Percentiles rank a stretch among this genome's conserved stretches.
phyloP scores from a whole-genome alignment of 495 filamentous ascomycete species.

The Neurospora sp. region DNA sequence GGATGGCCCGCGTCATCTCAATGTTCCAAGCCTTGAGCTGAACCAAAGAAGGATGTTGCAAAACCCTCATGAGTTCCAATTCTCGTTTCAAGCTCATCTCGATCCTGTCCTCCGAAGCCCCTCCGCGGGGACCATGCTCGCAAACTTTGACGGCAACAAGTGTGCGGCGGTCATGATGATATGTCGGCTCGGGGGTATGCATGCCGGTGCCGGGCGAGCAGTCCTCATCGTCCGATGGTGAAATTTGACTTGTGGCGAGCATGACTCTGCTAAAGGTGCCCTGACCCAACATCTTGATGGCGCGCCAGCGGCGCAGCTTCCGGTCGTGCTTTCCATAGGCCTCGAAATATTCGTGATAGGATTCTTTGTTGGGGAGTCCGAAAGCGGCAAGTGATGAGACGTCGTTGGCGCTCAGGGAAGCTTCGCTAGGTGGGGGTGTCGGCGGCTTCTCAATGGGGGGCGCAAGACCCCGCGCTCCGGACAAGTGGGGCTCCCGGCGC shows the following conservation, averaged over 20 bases:
- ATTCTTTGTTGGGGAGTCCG: constrained; percentile 22
- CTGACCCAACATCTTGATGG: constrained; percentile 71
- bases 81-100: constrained; percentile 90
- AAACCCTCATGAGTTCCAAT: constrained; percentile 78
- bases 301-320: constrained; percentile 58
- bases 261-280: constrained; percentile 94
- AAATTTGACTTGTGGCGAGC: constrained; percentile 57
- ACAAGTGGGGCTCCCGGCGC: constrained; percentile 74
- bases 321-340: constrained; percentile 47
- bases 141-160: constrained; percentile 94
- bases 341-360: constrained; percentile 49
- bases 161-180: constrained; percentile 33
- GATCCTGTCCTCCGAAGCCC: constrained; percentile 76
- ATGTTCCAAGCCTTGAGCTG: constrained; percentile 82
- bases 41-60: constrained; percentile 82
- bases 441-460: constrained; percentile 50
- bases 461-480: constrained; percentile 61
- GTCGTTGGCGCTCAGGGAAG: constrained; percentile 40
- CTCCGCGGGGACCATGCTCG: constrained; percentile 85
- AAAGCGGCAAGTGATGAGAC: constrained; percentile 17
- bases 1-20: constrained; percentile 65
- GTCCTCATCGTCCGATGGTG: constrained; percentile 34
- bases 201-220: constrained; percentile 10
- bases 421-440: constrained; percentile 59
- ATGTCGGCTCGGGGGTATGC: constrained; percentile 9